Evolutionary conservation across 768 basidiomycete species (phyloP).

Genomic region (Collybiopsis confluens): DNA sequence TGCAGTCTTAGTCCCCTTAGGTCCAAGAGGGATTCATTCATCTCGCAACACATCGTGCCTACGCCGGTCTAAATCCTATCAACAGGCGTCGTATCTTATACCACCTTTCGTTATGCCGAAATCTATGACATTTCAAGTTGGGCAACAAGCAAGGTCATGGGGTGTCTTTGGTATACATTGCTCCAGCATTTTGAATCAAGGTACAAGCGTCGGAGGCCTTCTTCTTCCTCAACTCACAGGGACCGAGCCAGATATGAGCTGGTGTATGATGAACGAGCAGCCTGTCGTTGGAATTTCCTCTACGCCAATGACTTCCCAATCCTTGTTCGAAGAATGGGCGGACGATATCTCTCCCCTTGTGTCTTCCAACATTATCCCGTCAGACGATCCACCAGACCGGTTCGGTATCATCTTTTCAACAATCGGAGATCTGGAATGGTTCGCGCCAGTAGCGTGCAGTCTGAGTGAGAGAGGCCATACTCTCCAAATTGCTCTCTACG

Average conservation of each 20-base stretch:
- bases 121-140: slow-evolving; percentile 19
- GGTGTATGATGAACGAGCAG: slow-evolving; percentile 3
- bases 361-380: slow-evolving; percentile 1
- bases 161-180: slow-evolving; percentile 13
- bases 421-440: slow-evolving; percentile 25
- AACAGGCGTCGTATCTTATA: slow-evolving; percentile 45
- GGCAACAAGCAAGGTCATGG: slow-evolving; percentile 20
- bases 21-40: slow-evolving; percentile 32
- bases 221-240: slow-evolving; percentile 7
- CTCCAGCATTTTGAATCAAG: slow-evolving; percentile 17
- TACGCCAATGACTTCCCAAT: slow-evolving; percentile 1
- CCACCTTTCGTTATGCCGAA: slow-evolving; percentile 59
- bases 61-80: slow-evolving; percentile 23
- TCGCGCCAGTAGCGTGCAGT: slow-evolving; percentile 32
- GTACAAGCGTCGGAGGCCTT: slow-evolving; percentile 14
- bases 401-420: slow-evolving; percentile 33
- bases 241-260: slow-evolving; percentile 4
- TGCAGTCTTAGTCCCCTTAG: slow-evolving; percentile 31
- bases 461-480: slow-evolving; percentile 26
- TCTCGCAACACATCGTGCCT: slow-evolving; percentile 26
- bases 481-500: slow-evolving; percentile 27
- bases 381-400: slow-evolving; percentile 13
- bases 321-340: slow-evolving; percentile 9
- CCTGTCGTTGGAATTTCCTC: slow-evolving; percentile 11
- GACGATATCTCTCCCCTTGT: background rate